These are phyloP conservation scores for Chalciporus pseudorubinellus DNA, from an alignment of 768 basidiomycete species.

Conservation along the genomic window DNA sequence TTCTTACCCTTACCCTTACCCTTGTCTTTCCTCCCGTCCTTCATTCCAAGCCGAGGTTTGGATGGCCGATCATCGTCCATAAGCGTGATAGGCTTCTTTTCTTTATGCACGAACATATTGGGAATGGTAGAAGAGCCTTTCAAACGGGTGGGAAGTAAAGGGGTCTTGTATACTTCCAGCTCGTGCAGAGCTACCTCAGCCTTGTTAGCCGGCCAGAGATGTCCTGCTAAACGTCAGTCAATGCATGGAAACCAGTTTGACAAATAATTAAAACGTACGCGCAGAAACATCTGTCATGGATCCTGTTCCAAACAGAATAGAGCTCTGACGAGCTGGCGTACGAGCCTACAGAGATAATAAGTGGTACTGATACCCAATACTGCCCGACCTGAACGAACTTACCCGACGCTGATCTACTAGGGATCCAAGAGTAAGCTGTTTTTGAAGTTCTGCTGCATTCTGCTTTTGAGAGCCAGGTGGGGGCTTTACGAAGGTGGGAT, in stretches of 20 bases:
- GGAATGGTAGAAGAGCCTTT: slow-evolving; percentile 45
- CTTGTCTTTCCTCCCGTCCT: slow-evolving; percentile 35
- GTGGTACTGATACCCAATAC: neutral
- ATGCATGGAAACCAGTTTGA: slow-evolving; percentile 7
- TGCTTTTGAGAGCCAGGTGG: slow-evolving; percentile 38
- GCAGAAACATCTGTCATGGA: slow-evolving; percentile 34
- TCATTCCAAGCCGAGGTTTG: slow-evolving; percentile 48
- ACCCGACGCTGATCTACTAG: slow-evolving; percentile 57
- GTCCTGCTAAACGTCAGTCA: slow-evolving; percentile 23
- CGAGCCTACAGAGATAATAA: slow-evolving; percentile 36
- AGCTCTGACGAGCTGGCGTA: slow-evolving; percentile 51
- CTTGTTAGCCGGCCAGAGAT: slow-evolving; percentile 41
- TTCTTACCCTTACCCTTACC: slow-evolving; percentile 35
- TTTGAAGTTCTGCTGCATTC: slow-evolving; percentile 20
- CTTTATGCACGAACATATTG: slow-evolving; percentile 61
- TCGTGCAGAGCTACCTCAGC: slow-evolving; percentile 70
- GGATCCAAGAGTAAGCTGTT: slow-evolving; percentile 54
- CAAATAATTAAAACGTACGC: slow-evolving; percentile 24
- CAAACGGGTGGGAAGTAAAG: slow-evolving; percentile 62
- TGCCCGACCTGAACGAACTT: slow-evolving; percentile 30
- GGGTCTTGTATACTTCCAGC: slow-evolving; percentile 76
- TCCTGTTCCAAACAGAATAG: slow-evolving; percentile 46
- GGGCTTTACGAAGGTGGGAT: slow-evolving; percentile 68
- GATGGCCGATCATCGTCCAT: slow-evolving; percentile 60
- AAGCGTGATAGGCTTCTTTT: slow-evolving; percentile 42